These are phyloP conservation scores for Daldinia bambusicola DNA, from an alignment of 495 filamentous ascomycete genomes.

Conservation along the genomic window DNA sequence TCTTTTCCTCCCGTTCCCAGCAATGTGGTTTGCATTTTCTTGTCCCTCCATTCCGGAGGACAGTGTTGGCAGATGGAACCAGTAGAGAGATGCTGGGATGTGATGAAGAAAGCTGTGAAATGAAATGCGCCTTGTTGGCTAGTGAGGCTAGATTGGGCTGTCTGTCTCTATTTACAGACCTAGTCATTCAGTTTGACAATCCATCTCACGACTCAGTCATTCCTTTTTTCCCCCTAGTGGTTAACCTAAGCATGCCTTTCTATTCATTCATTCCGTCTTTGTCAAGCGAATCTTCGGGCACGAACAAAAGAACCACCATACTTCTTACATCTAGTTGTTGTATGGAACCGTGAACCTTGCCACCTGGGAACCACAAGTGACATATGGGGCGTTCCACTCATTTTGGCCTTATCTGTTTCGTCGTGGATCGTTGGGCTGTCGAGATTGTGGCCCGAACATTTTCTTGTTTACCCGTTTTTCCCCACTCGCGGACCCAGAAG, in stretches of 20 bases:
- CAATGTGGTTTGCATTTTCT: constrained; percentile 22
- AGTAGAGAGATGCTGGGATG: constrained; percentile 18
- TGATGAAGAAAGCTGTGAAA: constrained; percentile 32
- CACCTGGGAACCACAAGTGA: constrained; percentile 32
- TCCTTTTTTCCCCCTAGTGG: not conserved
- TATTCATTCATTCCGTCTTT: constrained; percentile 4
- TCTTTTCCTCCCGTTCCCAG: not conserved
- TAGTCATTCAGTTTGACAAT: constrained; percentile 13
- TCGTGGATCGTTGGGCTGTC: constrained; percentile 44
- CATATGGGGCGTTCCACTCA: constrained; percentile 35
- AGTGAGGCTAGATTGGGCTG: constrained; percentile 21
- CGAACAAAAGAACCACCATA: not conserved
- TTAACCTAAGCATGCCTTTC: constrained; percentile 16
- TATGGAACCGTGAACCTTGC: constrained; percentile 31
- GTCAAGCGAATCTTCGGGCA: not conserved
- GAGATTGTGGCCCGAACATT: constrained; percentile 45
- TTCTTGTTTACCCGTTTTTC: constrained; percentile 44
- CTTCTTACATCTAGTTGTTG: not conserved
- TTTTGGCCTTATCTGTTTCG: constrained; percentile 42
- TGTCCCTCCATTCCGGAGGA: constrained; percentile 11
- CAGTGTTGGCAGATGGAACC: constrained; percentile 15
- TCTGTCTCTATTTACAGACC: constrained; percentile 1
- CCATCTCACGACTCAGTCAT: constrained; percentile 8
- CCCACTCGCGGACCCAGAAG: constrained; percentile 31
- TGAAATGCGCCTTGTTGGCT: constrained; percentile 34